phyloP scores from a whole-genome alignment of 352 stramenopile species.

The Globisporangium camurandrum region DNA sequence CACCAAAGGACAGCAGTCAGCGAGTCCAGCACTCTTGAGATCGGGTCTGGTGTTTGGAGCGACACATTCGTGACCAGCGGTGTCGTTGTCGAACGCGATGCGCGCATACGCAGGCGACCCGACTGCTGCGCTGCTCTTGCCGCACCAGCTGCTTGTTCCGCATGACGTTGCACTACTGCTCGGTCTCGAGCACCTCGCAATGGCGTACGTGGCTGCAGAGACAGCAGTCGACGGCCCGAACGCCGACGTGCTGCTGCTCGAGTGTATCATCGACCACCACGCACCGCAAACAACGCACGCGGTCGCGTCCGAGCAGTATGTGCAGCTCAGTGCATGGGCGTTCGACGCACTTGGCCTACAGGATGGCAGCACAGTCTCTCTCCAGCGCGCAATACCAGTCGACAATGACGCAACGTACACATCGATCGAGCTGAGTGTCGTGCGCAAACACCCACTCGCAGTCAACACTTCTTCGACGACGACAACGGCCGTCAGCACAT shows the following conservation, averaged over 20 bases:
- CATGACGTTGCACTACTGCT: constrained; percentile 19
- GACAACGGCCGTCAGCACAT: too few species aligned
- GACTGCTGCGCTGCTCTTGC: constrained; percentile 23
- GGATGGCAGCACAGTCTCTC: constrained; percentile 6
- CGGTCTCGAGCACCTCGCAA: constrained; percentile 15
- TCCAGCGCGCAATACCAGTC: constrained; percentile 8
- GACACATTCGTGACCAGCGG: too few species aligned
- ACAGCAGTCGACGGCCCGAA: too few species aligned
- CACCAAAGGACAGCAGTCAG: too few species aligned
- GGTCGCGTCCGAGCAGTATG: constrained; percentile 6
- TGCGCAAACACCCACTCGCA: constrained; percentile 21
- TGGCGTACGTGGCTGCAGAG: constrained; percentile 6
- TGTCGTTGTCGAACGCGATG: background rate
- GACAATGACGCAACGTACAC: constrained; percentile 3
- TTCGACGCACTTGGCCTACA: constrained; percentile 20
- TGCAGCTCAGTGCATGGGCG: constrained; percentile 51
- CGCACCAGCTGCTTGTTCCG: constrained; percentile 42
- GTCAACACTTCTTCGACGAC: too few species aligned
- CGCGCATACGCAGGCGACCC: constrained; percentile 15
- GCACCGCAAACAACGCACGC: constrained; percentile 10
- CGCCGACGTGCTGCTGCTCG: constrained; percentile 16
- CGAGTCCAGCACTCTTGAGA: too few species aligned
- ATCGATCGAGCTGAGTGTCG: constrained; percentile 23
- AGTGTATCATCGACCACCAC: constrained; percentile 25
- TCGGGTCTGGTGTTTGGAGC: too few species aligned